These are phyloP conservation scores for Whalleya microplaca DNA, from an alignment of 2,329 filamentous ascomycete genomes.

Conservation along the genomic window DNA sequence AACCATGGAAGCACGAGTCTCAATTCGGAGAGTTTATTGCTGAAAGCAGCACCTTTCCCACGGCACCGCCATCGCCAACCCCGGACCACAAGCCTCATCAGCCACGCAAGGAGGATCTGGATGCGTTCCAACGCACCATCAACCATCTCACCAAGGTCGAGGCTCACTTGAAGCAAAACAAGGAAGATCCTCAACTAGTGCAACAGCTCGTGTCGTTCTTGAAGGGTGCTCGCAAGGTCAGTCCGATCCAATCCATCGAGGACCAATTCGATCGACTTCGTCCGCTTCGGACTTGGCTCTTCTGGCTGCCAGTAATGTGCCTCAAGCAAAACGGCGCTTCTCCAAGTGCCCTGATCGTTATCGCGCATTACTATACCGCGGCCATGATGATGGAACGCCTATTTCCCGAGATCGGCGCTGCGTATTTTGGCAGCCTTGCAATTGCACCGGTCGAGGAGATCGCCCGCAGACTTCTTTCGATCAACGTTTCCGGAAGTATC, in stretches of 20 bases:
- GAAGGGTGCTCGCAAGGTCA: conserved; percentile 71
- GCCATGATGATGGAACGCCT: conserved; percentile 87
- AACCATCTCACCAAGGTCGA: conserved; percentile 71
- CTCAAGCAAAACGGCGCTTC: conserved; percentile 78
- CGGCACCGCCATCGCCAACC: conserved; percentile 64
- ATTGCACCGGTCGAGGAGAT: conserved; percentile 86
- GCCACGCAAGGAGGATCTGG: conserved; percentile 71
- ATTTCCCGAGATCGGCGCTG: conserved; percentile 83
- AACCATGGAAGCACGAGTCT: conserved; percentile 87
- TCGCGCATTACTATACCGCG: conserved; percentile 90
- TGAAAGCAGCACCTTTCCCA: conserved; percentile 75
- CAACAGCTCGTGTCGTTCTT: conserved; percentile 74
- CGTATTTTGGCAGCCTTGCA: conserved; percentile 83
- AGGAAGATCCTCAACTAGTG: conserved; percentile 70
- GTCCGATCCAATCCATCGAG: conserved; percentile 70
- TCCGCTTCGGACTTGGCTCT: conserved; percentile 87
- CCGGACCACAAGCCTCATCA: conserved; percentile 65
- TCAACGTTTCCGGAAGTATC: conserved; percentile 63
- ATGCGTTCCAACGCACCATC: conserved; percentile 68
- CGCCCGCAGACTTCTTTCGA: conserved; percentile 71
- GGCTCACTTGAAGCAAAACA: conserved; percentile 67
- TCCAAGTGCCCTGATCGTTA: conserved; percentile 76
- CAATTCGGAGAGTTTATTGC: conserved; percentile 82
- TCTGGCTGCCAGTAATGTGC: conserved; percentile 89
- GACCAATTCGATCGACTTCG: conserved; percentile 91